Percentiles rank a stretch among this genome's conserved stretches.
These are phyloP conservation scores for Sugiyamaella boreocaroliniensis DNA, from an alignment of 805 yeast species.

Conservation along the genomic window DNA sequence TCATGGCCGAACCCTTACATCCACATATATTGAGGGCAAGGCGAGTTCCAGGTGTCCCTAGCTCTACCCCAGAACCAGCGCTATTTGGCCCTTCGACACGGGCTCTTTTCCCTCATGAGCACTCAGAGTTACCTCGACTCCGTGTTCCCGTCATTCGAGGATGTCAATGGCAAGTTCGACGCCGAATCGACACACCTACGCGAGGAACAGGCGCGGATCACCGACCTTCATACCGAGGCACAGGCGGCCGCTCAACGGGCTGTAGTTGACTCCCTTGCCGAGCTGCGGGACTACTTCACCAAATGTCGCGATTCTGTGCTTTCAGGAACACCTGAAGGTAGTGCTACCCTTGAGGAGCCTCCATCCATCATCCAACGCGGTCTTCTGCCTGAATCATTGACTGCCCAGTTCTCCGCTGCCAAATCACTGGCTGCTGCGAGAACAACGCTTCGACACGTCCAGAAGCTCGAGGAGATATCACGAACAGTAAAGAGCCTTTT, in stretches of 20 bases:
- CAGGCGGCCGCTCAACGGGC: constrained; percentile 1
- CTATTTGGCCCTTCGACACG: no score
- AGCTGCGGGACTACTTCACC: constrained; percentile 11
- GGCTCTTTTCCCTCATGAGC: constrained; percentile 1
- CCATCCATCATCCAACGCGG: not conserved
- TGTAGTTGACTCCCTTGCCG: not conserved
- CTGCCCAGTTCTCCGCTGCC: not conserved
- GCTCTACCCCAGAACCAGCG: not conserved
- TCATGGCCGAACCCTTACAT: no score
- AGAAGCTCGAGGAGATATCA: not conserved
- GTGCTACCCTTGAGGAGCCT: constrained; percentile 53
- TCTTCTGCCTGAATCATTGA: not conserved
- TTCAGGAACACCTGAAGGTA: constrained; percentile 46
- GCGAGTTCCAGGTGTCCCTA: not conserved
- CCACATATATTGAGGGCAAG: not conserved
- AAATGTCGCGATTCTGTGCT: constrained; percentile 40
- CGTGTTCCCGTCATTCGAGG: constrained; percentile 21
- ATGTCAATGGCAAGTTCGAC: constrained; percentile 15
- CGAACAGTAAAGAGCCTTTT: not conserved
- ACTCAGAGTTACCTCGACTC: constrained; percentile 19
- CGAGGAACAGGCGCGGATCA: constrained; percentile 4
- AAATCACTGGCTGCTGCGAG: not conserved
- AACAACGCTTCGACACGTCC: not conserved
- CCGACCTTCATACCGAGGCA: not conserved
- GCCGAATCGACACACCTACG: constrained; percentile 11